Percentiles rank a stretch among this genome's conserved stretches.
phyloP scores from a whole-genome alignment of 148 eudicot species.

The Rhododendron mucronatum region DNA sequence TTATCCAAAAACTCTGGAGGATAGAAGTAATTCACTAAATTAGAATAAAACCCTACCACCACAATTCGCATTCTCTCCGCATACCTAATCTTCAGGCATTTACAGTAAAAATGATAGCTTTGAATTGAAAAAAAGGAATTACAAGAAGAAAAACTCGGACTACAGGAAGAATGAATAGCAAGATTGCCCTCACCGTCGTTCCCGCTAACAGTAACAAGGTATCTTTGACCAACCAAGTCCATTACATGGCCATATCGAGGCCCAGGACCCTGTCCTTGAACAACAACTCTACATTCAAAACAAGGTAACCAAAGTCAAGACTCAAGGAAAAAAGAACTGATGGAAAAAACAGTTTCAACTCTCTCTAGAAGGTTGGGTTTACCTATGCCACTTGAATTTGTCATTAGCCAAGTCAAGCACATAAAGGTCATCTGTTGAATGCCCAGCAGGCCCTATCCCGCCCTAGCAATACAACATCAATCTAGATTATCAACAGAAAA shows the following conservation, averaged over 20 bases:
- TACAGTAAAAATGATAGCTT: neutral
- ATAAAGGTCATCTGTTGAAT: constrained; percentile 86
- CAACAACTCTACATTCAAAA: constrained; percentile 66
- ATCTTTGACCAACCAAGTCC: constrained; percentile 92
- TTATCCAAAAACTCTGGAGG: neutral
- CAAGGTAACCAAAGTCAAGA: constrained; percentile 14
- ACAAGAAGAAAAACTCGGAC: neutral
- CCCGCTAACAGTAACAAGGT: constrained; percentile 86
- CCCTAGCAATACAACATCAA: constrained; percentile 45
- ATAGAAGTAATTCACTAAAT: neutral
- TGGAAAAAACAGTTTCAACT: neutral
- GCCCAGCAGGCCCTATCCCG: constrained; percentile 97
- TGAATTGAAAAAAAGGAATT: neutral
- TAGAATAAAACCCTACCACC: neutral
- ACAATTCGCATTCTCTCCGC: neutral
- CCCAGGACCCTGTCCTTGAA: constrained; percentile 93
- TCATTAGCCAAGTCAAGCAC: constrained; percentile 91
- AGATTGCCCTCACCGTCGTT: constrained; percentile 69
- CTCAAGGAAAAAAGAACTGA: neutral
- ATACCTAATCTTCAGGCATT: neutral
- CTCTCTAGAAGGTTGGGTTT: constrained; percentile 11
- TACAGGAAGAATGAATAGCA: neutral
- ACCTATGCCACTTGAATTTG: constrained; percentile 97
- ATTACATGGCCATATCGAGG: constrained; percentile 97
- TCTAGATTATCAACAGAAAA: neutral